A percentile compares a stretch with the other conserved stretches of the same genome.
Conservation (phyloP, 2,329 filamentous ascomycete genomes). For the Chaetomiaceae sp. region DNA sequence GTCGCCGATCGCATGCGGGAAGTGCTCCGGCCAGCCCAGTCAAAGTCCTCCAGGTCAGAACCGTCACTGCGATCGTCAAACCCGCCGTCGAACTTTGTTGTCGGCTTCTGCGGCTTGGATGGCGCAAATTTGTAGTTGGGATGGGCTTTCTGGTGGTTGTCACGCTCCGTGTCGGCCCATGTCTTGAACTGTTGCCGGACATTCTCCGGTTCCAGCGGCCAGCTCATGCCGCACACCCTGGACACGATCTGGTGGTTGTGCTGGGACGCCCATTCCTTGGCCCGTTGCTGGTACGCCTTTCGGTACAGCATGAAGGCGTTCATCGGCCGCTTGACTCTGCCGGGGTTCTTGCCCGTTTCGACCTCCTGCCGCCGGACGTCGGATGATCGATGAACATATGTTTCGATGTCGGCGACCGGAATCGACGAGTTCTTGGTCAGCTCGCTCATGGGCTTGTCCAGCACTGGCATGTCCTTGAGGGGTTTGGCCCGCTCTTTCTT, state of each 20-base stretch:
- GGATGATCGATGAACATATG: conserved; percentile 67
- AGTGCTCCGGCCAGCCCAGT: conserved; percentile 35
- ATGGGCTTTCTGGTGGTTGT: conserved; percentile 79
- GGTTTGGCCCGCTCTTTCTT: conserved; percentile 40
- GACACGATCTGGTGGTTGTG: conserved; percentile 96
- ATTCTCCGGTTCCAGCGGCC: conserved; percentile 72
- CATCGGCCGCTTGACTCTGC: conserved; percentile 86
- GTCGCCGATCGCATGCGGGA: conserved; percentile 30
- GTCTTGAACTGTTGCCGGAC: conserved; percentile 71
- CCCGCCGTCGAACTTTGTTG: conserved; percentile 32
- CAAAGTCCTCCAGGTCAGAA: conserved; percentile 43
- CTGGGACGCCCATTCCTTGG: conserved; percentile 73
- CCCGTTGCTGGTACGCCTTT: conserved; percentile 82
- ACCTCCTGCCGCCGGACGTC: conserved; percentile 65
- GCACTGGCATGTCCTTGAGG: conserved; percentile 45
- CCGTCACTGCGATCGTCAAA: conserved; percentile 37
- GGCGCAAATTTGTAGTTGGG: conserved; percentile 94
- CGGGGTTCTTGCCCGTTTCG: conserved; percentile 59
- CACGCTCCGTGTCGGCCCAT: conserved; percentile 73
- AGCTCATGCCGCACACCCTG: conserved; percentile 77
- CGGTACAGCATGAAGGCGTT: conserved; percentile 98
- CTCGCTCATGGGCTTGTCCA: conserved; percentile 65
- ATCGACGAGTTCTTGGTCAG: conserved; percentile 60
- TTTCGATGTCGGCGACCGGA: conserved; percentile 70
- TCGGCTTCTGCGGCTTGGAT: conserved; percentile 55